Conservation (phyloP, 495 filamentous ascomycete species). For the Echria macrotheca region DNA sequence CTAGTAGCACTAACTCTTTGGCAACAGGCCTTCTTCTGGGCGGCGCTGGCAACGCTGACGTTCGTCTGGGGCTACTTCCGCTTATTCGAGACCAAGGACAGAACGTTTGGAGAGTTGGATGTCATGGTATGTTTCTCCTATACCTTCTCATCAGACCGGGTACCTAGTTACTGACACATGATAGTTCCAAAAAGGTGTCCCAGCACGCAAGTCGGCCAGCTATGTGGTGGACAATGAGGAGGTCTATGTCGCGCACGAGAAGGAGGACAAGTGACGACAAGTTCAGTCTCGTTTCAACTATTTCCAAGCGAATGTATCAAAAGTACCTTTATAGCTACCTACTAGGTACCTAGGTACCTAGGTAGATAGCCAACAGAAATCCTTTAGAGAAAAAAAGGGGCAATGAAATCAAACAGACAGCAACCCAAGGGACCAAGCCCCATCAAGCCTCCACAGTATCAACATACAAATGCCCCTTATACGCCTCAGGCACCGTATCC, state of each 20-base stretch:
- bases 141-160: background rate
- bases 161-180: background rate
- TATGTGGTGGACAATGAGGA: background rate
- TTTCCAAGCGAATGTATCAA: too few species aligned
- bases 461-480: background rate
- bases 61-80: conserved; percentile 37
- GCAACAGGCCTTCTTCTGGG: conserved; percentile 39
- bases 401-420: too few species aligned
- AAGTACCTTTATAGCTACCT: too few species aligned
- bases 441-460: background rate
- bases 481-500: background rate
- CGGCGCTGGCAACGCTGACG: conserved; percentile 17
- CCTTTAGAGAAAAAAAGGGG: too few species aligned
- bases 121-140: conserved; percentile 22
- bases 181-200: background rate
- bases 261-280: too few species aligned
- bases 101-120: conserved; percentile 44
- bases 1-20: too few species aligned
- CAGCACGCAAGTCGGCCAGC: background rate
- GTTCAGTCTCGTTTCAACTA: too few species aligned
- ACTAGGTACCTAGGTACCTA: too few species aligned
- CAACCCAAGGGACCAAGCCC: too few species aligned
- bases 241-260: background rate
- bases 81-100: conserved; percentile 35
- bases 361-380: too few species aligned